Evolutionary conservation across 1,284 basidiomycete genomes (phyloP).

Genomic region (Boletellus dicymbophilus): DNA sequence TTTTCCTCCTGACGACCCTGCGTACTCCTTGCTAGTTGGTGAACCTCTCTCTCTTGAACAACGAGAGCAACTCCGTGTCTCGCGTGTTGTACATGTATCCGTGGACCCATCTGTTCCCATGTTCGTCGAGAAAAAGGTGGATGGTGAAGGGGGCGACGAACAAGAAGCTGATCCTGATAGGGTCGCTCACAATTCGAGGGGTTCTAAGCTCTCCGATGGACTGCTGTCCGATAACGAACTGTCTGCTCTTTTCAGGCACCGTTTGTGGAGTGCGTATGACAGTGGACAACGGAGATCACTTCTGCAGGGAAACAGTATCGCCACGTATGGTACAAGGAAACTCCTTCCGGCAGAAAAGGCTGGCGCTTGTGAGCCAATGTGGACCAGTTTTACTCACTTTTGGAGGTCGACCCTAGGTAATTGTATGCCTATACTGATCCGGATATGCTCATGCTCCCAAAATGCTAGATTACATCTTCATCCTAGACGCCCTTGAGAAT

Average conservation of each 20-base stretch:
- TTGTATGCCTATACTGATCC: constrained; percentile 8
- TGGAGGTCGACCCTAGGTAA: constrained; percentile 82
- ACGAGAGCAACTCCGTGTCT: constrained; percentile 53
- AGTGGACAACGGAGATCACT: constrained; percentile 43
- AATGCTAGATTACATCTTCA: constrained; percentile 82
- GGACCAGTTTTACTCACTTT: constrained; percentile 79
- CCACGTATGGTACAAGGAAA: constrained; percentile 53
- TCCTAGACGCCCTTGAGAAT: constrained; percentile 48
- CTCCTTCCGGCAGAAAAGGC: constrained; percentile 40
- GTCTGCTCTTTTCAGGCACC: constrained; percentile 45
- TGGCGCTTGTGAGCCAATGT: constrained; percentile 73
- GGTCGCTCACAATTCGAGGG: constrained; percentile 78
- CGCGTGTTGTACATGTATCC: constrained; percentile 82
- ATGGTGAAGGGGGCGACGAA: constrained; percentile 49
- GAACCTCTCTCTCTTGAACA: constrained; percentile 58
- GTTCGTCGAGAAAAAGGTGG: constrained; percentile 29
- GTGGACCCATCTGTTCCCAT: constrained; percentile 62
- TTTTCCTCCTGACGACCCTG: constrained; percentile 83
- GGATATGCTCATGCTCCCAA: constrained; percentile 7
- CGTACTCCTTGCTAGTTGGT: constrained; percentile 81
- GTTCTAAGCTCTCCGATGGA: constrained; percentile 64
- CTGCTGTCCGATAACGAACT: constrained; percentile 71
- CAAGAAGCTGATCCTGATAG: constrained; percentile 62
- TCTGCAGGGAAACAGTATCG: constrained; percentile 23
- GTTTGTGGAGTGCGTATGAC: constrained; percentile 61